Evolutionary conservation across 106 monocot species (phyloP).

Genomic region (Allium sativum): DNA sequence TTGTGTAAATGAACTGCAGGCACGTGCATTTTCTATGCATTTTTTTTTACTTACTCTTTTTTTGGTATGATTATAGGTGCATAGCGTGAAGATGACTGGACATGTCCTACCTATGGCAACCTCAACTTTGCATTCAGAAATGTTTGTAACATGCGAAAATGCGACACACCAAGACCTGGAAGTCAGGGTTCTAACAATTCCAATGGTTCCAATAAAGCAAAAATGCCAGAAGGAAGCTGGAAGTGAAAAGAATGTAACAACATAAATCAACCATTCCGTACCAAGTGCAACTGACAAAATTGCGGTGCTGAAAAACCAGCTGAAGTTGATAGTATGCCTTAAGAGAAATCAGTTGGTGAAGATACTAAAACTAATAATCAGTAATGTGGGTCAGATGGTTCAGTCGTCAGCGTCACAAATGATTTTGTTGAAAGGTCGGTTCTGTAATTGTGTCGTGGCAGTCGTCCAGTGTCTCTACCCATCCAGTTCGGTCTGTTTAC

Average conservation of each 20-base stretch:
- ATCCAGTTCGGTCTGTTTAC: too few species aligned
- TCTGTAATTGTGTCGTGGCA: too few species aligned
- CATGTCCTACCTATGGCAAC: slow-evolving; percentile 79
- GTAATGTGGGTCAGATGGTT: background rate
- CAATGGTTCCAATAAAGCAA: slow-evolving; percentile 56
- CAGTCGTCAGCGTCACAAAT: too few species aligned
- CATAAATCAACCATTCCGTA: slow-evolving; percentile 91
- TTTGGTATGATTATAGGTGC: slow-evolving; percentile 7
- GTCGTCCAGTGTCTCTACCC: too few species aligned
- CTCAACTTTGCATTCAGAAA: slow-evolving; percentile 73
- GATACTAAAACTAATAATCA: slow-evolving; percentile 30
- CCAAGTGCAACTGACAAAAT: slow-evolving; percentile 78
- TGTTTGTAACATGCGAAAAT: slow-evolving; percentile 94
- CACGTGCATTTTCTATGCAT: background rate
- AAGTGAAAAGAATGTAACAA: slow-evolving; percentile 87
- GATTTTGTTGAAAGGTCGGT: too few species aligned
- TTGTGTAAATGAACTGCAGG: too few species aligned
- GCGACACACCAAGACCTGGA: slow-evolving; percentile 82
- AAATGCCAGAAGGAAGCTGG: slow-evolving; percentile 94
- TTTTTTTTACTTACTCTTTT: background rate
- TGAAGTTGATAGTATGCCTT: slow-evolving; percentile 25
- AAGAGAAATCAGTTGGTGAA: slow-evolving; percentile 30
- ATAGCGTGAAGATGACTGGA: slow-evolving; percentile 82
- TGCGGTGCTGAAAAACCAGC: slow-evolving; percentile 83
- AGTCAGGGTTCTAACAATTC: slow-evolving; percentile 48